A percentile compares a stretch with the other conserved stretches of the same genome.
These are phyloP conservation scores for Guyanaporus albipodus DNA, from an alignment of 768 basidiomycete genomes.

Conservation along the genomic window DNA sequence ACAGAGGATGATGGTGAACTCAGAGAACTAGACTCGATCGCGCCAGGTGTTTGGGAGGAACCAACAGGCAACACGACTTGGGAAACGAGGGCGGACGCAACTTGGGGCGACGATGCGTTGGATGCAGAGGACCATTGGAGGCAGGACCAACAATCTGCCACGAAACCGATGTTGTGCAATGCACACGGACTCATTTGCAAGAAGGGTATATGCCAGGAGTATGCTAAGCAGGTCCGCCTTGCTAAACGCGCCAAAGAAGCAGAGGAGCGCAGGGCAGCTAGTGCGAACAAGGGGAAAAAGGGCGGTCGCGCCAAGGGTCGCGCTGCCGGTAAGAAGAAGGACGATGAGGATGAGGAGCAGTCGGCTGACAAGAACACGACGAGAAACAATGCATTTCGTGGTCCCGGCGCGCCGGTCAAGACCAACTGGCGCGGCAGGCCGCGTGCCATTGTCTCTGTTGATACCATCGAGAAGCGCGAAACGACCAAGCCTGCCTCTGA, in stretches of 20 bases:
- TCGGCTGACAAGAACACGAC: neutral
- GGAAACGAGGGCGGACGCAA: neutral
- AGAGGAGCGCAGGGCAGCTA: slow-evolving; percentile 15
- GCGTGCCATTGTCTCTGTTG: slow-evolving; percentile 25
- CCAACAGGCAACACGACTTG: neutral
- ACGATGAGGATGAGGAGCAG: slow-evolving; percentile 1
- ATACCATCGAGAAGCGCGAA: slow-evolving; percentile 24
- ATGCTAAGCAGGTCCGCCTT: slow-evolving; percentile 26
- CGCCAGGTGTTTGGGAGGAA: slow-evolving; percentile 21
- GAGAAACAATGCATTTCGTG: slow-evolving; percentile 22
- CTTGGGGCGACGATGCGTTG: slow-evolving; percentile 16
- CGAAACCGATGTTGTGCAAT: slow-evolving; percentile 21
- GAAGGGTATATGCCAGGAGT: slow-evolving; percentile 35
- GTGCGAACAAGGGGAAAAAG: slow-evolving; percentile 22
- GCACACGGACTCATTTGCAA: slow-evolving; percentile 35
- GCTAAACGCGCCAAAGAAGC: slow-evolving; percentile 13
- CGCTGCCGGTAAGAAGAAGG: slow-evolving; percentile 7
- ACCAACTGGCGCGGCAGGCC: slow-evolving; percentile 30
- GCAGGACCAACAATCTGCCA: slow-evolving; percentile 1
- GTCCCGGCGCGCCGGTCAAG: slow-evolving; percentile 29
- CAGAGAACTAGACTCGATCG: slow-evolving; percentile 23
- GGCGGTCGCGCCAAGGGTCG: slow-evolving; percentile 11
- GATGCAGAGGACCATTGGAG: slow-evolving; percentile 27
- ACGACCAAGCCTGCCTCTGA: slow-evolving; percentile 1
- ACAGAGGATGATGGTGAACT: slow-evolving; percentile 11